Evolutionary conservation across 352 stramenopile genomes (phyloP).

Genomic region (Hyaloperonospora brassicae): DNA sequence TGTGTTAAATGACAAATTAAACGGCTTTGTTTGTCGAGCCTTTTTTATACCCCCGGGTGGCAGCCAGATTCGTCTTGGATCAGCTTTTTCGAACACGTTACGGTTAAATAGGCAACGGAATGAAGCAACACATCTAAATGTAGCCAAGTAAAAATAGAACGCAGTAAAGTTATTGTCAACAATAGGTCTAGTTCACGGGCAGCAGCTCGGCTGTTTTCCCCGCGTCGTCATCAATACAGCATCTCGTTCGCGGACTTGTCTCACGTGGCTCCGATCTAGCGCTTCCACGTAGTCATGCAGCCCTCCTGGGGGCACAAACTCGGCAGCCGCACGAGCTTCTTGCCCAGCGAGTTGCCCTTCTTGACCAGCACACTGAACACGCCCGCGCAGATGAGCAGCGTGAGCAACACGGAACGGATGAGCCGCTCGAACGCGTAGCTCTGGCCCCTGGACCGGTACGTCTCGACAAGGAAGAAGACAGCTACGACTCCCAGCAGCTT

Average conservation of each 20-base stretch:
- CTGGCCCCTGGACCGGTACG: conserved; percentile 31
- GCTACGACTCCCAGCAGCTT: conserved; percentile 47
- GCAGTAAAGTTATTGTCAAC: no score
- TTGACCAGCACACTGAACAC: conserved; percentile 63
- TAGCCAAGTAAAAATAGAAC: no score
- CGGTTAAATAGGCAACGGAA: no score
- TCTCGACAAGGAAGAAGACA: conserved; percentile 57
- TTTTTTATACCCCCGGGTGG: background rate
- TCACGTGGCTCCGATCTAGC: conserved; percentile 15
- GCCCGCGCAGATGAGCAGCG: conserved; percentile 35
- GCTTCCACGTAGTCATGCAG: conserved; percentile 71
- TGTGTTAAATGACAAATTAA: background rate
- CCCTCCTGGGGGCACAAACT: conserved; percentile 61
- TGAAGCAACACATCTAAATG: no score
- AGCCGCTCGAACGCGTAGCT: conserved; percentile 50
- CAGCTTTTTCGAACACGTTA: background rate
- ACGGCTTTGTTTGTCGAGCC: background rate
- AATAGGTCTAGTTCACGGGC: no score
- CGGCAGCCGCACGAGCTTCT: conserved; percentile 60
- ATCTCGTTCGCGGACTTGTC: background rate
- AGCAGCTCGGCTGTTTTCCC: background rate
- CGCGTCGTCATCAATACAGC: background rate
- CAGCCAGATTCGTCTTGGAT: background rate
- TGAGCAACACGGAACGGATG: conserved; percentile 43
- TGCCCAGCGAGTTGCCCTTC: conserved; percentile 59